A percentile compares a stretch with the other conserved stretches of the same genome.
Evolutionary conservation across 352 stramenopile species (phyloP).

Genomic region (Thalassiosira exigua): DNA sequence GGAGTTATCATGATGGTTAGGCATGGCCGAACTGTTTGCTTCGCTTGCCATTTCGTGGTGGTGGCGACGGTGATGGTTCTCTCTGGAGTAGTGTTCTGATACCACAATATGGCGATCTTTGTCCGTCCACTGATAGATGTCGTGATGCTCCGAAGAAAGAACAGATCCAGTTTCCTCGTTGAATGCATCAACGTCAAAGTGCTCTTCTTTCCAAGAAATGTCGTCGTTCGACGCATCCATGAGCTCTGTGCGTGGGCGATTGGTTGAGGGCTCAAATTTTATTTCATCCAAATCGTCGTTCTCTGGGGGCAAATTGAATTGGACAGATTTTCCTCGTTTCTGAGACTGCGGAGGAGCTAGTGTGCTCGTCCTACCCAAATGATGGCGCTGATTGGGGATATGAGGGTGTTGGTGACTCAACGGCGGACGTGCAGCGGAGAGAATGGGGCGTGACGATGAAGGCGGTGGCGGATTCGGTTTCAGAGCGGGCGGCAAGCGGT

Average conservation of each 20-base stretch:
- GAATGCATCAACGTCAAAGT: slow-evolving; percentile 41
- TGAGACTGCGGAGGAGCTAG: neutral
- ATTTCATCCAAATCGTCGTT: slow-evolving; percentile 26
- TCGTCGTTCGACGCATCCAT: neutral
- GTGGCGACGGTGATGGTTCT: slow-evolving; percentile 35
- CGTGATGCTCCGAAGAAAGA: slow-evolving; percentile 28
- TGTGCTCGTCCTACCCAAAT: neutral
- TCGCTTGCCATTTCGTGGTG: neutral
- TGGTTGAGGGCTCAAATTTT: slow-evolving; percentile 31
- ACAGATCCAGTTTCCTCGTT: slow-evolving; percentile 34
- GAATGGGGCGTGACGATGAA: no score
- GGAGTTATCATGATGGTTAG: neutral
- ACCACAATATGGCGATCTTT: slow-evolving; percentile 24
- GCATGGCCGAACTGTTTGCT: slow-evolving; percentile 3
- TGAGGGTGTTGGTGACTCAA: no score
- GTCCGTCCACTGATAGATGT: slow-evolving; percentile 34
- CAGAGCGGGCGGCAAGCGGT: no score
- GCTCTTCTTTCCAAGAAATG: slow-evolving; percentile 43
- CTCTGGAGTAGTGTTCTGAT: slow-evolving; percentile 38
- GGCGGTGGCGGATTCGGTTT: no score
- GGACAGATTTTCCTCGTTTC: slow-evolving; percentile 36
- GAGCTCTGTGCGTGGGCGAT: slow-evolving; percentile 16
- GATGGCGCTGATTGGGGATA: no score
- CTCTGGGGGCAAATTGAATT: slow-evolving; percentile 40
- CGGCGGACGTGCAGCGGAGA: no score